Conservation (phyloP, 108 stramenopile genomes). For the Seminavis robusta region DNA sequence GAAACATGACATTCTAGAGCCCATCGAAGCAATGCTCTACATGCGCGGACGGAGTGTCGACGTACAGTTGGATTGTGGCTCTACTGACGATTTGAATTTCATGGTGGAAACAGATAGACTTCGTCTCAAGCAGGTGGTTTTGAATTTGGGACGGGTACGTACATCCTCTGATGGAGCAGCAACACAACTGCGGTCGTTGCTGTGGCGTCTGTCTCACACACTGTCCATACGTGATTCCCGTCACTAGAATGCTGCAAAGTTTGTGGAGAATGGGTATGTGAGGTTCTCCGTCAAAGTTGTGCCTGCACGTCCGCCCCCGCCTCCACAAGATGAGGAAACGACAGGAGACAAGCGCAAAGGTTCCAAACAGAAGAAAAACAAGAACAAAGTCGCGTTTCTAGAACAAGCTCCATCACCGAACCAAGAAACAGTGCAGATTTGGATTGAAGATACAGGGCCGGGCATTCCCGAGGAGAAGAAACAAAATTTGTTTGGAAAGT, state of each 20-base stretch:
- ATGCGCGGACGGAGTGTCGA: constrained; percentile 10
- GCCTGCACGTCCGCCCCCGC: no score
- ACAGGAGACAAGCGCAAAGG: no score
- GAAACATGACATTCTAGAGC: constrained; percentile 39
- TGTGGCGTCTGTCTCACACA: no score
- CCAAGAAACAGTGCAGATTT: constrained; percentile 15
- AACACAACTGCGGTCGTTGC: no score
- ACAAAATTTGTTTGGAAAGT: constrained; percentile 24
- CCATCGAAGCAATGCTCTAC: constrained; percentile 31
- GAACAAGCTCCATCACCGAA: no score
- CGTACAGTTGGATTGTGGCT: constrained; percentile 35
- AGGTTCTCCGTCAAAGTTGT: constrained; percentile 29
- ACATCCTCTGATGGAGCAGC: no score
- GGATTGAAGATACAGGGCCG: constrained; percentile 35
- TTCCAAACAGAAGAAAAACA: no score
- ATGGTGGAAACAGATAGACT: constrained; percentile 39
- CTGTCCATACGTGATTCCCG: no score
- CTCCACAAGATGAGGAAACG: no score
- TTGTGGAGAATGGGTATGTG: constrained; percentile 48
- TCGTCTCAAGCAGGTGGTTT: constrained; percentile 49
- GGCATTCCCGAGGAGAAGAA: constrained; percentile 40
- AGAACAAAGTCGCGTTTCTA: no score
- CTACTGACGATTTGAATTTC: constrained; percentile 25
- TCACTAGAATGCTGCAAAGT: constrained; percentile 42
- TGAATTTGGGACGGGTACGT: constrained; percentile 48